Evolutionary conservation across 2,329 filamentous ascomycete genomes (phyloP), one percentile per base, ranked within the genome.

Genomic region (Pezicula radicicola): DNA sequence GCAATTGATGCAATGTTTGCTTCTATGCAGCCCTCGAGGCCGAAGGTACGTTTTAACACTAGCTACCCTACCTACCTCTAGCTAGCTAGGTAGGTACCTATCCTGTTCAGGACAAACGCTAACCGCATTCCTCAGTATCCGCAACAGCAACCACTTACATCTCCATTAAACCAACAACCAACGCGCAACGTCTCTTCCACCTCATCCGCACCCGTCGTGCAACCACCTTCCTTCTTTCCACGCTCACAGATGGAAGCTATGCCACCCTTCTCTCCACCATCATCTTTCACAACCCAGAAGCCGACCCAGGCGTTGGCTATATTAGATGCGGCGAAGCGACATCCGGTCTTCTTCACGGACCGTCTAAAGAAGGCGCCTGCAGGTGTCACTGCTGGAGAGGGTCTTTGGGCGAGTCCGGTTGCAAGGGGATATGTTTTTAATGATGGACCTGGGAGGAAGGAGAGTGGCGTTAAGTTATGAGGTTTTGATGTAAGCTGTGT

Each of bases 311-410:
- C 41, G 35, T 44, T 46, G 19, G 39, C 55, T 13, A 28, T 61
- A 12, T 52, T 59, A 8, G 61, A 87, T 65, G 73, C 81, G 9
- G 81, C 87, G 1, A 75, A 75, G 37, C 72, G 81, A 25, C 88
- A 92, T 59, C 88, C 88, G 0, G 88, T 90, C 1, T 92, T 92
- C 70, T 91, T 91, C 71, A 88, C 87, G 0, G 74, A 81, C 28
- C 76, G 76, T 48, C 70, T 89, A 47, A 79, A 78, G 52, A 80
- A 77, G 60, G 75, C 79, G 3, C 78, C 83, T 5, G 72, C 76
- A 19, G 64, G 59, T 9, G 53, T 63, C 33, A 35, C 46, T 27
- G 52, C 59, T 36, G 56, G 60, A 16, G 55, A 60, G 43, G 55
- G 57, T 52, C 39, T 53, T 58, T 53, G 63, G 61, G 21, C 49